phyloP scores from a whole-genome alignment of 495 filamentous ascomycete species.

The Penicillium salamii region DNA sequence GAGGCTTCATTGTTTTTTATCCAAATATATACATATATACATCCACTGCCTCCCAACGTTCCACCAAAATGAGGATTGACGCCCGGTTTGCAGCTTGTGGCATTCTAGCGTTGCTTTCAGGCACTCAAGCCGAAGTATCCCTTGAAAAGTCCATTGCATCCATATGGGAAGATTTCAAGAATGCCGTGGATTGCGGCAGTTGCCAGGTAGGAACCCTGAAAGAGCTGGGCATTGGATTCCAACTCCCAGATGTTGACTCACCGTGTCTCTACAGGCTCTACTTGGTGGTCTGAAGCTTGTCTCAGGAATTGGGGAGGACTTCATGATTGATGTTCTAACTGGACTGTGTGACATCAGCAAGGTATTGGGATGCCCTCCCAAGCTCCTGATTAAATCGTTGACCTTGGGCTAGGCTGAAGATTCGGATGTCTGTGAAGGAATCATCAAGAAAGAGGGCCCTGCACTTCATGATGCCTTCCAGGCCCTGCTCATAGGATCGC shows the following conservation, averaged over 20 bases:
- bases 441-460: slow-evolving; percentile 47
- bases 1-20: neutral
- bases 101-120: slow-evolving; percentile 1
- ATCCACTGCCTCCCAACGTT: neutral
- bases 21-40: neutral
- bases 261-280: slow-evolving; percentile 33
- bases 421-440: slow-evolving; percentile 48
- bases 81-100: slow-evolving; percentile 4
- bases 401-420: slow-evolving; percentile 33
- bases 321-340: slow-evolving; percentile 39
- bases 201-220: slow-evolving; percentile 20
- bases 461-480: slow-evolving; percentile 46
- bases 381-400: too few relatives aligned
- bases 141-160: slow-evolving; percentile 9
- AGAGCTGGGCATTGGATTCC: too few relatives aligned
- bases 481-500: slow-evolving; percentile 42
- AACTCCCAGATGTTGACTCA: too few relatives aligned
- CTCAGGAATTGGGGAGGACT: slow-evolving; percentile 39
- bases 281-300: slow-evolving; percentile 45
- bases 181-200: slow-evolving; percentile 18
- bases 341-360: slow-evolving; percentile 44
- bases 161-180: slow-evolving; percentile 24
- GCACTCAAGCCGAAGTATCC: slow-evolving; percentile 1
- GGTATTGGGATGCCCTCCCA: slow-evolving; percentile 25
- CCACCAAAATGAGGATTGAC: slow-evolving; percentile 8